Conservation (phyloP, 768 basidiomycete genomes). For the Leccinum pellstonianum region DNA sequence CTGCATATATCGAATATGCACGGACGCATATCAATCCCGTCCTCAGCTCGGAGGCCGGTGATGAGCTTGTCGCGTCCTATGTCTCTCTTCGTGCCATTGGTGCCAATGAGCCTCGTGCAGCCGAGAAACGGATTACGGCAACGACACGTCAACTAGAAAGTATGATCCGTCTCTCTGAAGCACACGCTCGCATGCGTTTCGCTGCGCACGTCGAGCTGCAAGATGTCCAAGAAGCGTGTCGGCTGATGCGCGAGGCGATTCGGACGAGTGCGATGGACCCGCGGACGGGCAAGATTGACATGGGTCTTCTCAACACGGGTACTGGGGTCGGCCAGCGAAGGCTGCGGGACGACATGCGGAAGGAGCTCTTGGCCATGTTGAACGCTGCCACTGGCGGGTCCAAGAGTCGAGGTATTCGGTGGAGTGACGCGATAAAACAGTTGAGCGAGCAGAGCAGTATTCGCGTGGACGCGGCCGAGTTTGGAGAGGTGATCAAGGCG, state of each 20-base stretch:
- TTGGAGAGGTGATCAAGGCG: constrained; percentile 71
- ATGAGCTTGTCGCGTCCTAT: constrained; percentile 85
- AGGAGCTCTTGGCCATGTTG: constrained; percentile 69
- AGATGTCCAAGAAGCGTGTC: constrained; percentile 87
- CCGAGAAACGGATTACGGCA: constrained; percentile 94
- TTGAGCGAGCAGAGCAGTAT: constrained; percentile 85
- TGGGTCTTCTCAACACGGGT: constrained; percentile 93
- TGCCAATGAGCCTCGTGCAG: constrained; percentile 74
- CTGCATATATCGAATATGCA: constrained; percentile 93
- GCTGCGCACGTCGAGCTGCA: constrained; percentile 78
- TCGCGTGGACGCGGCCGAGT: constrained; percentile 76
- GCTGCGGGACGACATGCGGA: constrained; percentile 86
- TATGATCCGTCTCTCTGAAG: constrained; percentile 95
- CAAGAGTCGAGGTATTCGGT: constrained; percentile 63
- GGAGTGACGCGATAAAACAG: constrained; percentile 76
- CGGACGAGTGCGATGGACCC: constrained; percentile 95
- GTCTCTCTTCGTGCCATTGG: constrained; percentile 94
- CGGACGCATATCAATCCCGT: constrained; percentile 81
- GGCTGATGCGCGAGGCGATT: constrained; percentile 97
- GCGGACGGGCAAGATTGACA: constrained; percentile 94
- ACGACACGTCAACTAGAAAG: constrained; percentile 97
- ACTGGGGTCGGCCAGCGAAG: constrained; percentile 85
- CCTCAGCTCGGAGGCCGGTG: constrained; percentile 80
- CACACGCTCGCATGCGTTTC: constrained; percentile 95
- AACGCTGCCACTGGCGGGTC: constrained; percentile 44